Evolutionary conservation across 1,139 yeast genomes (phyloP), one percentile per base, ranked within the genome.

Genomic region (Eremothecium gossypii): DNA sequence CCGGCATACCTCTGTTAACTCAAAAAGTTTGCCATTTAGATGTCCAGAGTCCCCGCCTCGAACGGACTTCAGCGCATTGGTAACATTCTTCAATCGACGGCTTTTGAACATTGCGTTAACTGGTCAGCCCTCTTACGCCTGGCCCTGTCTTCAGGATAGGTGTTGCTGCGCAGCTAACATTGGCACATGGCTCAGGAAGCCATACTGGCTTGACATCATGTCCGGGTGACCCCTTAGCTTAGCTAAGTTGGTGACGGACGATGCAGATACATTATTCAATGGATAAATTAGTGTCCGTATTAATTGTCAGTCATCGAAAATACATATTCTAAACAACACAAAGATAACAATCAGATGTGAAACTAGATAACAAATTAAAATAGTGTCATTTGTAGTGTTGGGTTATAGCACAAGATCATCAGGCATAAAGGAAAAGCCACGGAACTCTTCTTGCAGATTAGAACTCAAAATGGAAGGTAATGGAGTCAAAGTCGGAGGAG

Each of bases 401-500:
- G 4, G 8, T 49, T 41, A 60, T 30, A 60, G 42, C 36, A 53
- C 59, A 30, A 60, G 43, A 38, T 60, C 84, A 35, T 83, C 94
- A 35, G 85, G 77, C 57, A 86, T 77, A 61, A 86, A 91, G 1
- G 96, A 85, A 65, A 91, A 91, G 3, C 98, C 98, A 57, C 97
- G 78, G 73, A 91, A 91, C 67, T 86, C 94, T 57, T 91, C 96
- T 70, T 91, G 98, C 79, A 84, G 83, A 35, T 80, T 79, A 1
- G 93, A 78, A 11, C 94, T 83, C 60, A 91, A 71, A 4, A 84
- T 80, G 12, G 95, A 82, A 47, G 85, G 91, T 39, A 91, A 91
- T 1, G 98, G 98, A 0, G 98, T 91, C 64, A 91, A 72, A 41
- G 95, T 81, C 32, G 98, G 97, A 28, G 94, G 84, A 59, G 93